Evolutionary conservation across 176 grass and related monocot genomes (phyloP), one percentile per base, ranked within the genome.

Genomic region (Triticum timopheevii): DNA sequence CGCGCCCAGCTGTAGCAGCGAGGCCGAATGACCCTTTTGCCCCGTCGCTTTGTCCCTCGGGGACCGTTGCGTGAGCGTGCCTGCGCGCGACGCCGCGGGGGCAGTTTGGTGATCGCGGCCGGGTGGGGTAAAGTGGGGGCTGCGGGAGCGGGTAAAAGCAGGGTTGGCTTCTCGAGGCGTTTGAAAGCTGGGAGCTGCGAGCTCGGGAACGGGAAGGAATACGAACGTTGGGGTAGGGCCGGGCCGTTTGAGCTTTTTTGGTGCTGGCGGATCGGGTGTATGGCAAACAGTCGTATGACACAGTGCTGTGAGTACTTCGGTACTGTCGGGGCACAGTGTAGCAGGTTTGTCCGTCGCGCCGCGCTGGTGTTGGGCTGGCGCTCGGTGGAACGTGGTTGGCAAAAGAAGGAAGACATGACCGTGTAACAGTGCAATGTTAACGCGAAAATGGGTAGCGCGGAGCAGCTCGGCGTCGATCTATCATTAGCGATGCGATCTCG

Each of bases 121-220:
- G 5, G 31, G 6, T 50, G 11, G 64, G 52, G 79, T 25, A 89
- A 80, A 86, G 85, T 83, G 88, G 75, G 86, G 54, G 47, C 83
- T 87, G 65, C 73, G 69, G 85, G 22, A 77, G 74, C 77, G 83
- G 81, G 73, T 70, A 84, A 92, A 95, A 82, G 79, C 86, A 81
- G 82, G 89, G 89, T 88, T 82, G 86, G 73, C 44, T 92, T 91
- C 85, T 93, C 92, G 92, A 93, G 85, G 82, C 25, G 22, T 44
- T 70, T 84, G 52, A 83, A 86, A 80, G 49, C 65, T 17, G 72
- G n/a, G n/a, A n/a, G n/a, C n/a, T n/a, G n/a, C n/a, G n/a, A 81
- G 79, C 3, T 27, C 34, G 35, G 36, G 25, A 70, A 79, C 30
- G 67, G 42, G 72, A 91, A 85, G 28, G 40, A 58, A 89, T 58